Evolutionary conservation across 495 filamentous ascomycete species (phyloP).

Genomic region (Tuber microsphaerosporum): DNA sequence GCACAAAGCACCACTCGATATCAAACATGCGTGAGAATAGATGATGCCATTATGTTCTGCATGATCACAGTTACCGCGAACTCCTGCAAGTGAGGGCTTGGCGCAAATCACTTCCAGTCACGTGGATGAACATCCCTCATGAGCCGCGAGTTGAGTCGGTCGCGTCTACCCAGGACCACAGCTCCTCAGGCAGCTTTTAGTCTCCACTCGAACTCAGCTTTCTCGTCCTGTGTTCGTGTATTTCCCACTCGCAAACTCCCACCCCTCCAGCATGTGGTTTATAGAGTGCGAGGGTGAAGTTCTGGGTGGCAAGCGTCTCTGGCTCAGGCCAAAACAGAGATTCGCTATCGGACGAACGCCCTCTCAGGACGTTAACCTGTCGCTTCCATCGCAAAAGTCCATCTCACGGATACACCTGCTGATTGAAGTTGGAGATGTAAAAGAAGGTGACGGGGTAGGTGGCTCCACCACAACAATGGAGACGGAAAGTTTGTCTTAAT

Average conservation of each 20-base stretch:
- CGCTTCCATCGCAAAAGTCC: slow-evolving; percentile 59
- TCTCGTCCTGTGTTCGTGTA: neutral
- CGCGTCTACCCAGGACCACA: neutral
- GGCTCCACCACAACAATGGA: neutral
- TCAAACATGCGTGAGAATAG: neutral
- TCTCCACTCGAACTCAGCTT: neutral
- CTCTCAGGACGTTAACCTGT: slow-evolving; percentile 47
- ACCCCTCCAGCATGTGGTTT: slow-evolving; percentile 50
- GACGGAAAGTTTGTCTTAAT: slow-evolving; percentile 6
- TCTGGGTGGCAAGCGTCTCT: slow-evolving; percentile 61
- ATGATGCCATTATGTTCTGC: slow-evolving; percentile 1
- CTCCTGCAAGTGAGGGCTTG: neutral
- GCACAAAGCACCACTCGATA: neutral
- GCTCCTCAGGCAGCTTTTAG: neutral
- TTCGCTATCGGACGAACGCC: slow-evolving; percentile 68
- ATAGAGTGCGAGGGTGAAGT: slow-evolving; percentile 53
- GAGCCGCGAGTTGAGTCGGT: neutral
- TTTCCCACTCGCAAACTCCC: neutral
- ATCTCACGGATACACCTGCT: slow-evolving; percentile 87
- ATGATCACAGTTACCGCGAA: neutral
- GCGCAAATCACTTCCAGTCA: neutral
- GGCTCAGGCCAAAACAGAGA: slow-evolving; percentile 73
- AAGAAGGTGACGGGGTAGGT: slow-evolving; percentile 61
- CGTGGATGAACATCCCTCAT: neutral
- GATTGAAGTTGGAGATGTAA: slow-evolving; percentile 61